Evolutionary conservation across 441 rosid species (phyloP).

Genomic region (Croton setiger): DNA sequence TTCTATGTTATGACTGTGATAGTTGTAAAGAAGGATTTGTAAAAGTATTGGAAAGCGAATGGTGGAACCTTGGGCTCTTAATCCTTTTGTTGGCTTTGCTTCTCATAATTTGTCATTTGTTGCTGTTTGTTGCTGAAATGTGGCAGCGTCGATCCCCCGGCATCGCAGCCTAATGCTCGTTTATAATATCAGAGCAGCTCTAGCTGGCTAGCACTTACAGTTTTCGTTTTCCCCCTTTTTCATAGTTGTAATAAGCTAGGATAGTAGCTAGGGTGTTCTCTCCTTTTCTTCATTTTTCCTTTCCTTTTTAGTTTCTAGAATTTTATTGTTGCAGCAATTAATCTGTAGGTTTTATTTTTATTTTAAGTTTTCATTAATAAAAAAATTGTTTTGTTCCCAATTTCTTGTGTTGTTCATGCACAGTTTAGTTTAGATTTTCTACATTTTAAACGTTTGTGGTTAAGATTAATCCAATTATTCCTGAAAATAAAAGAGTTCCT

Average conservation of each 20-base stretch:
- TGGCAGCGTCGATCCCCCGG: constrained; percentile 33
- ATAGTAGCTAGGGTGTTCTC: not conserved
- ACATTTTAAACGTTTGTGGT: too few relatives aligned
- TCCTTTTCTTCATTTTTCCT: not conserved
- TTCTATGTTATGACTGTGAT: constrained; percentile 56
- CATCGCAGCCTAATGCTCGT: not conserved
- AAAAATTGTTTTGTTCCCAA: too few relatives aligned
- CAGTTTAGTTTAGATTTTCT: too few relatives aligned
- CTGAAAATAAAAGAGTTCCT: too few relatives aligned
- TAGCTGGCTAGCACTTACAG: not conserved
- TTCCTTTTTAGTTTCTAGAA: not conserved
- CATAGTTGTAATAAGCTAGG: constrained; percentile 1
- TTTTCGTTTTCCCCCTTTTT: not conserved
- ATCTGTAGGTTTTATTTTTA: too few relatives aligned
- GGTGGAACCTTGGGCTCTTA: constrained; percentile 71
- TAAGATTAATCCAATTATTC: too few relatives aligned
- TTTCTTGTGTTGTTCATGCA: too few relatives aligned
- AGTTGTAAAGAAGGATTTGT: constrained; percentile 56
- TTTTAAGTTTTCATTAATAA: too few relatives aligned
- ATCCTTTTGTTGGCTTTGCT: constrained; percentile 47
- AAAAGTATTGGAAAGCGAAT: constrained; percentile 43
- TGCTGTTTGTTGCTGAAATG: constrained; percentile 51
- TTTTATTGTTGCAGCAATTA: not conserved
- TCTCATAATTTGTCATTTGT: constrained; percentile 51
- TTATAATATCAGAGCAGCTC: not conserved